Percentiles rank a stretch among this genome's conserved stretches.
These are phyloP conservation scores for Sporisorium scitamineum DNA, from an alignment of 1,284 basidiomycete species.

Conservation along the genomic window DNA sequence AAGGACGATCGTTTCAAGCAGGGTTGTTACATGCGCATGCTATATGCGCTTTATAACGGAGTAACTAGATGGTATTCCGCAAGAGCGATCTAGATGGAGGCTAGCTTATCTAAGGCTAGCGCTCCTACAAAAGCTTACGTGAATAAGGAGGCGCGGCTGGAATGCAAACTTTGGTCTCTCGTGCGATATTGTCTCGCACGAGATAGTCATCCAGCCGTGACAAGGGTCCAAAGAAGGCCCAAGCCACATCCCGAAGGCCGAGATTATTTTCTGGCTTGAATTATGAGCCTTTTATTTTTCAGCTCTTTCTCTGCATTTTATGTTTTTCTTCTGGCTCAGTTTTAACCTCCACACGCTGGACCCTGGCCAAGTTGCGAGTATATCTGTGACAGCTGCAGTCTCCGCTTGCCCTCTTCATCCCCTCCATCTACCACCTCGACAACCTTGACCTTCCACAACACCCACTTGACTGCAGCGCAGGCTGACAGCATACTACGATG, in stretches of 20 bases:
- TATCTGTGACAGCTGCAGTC: not conserved
- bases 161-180: too few species aligned
- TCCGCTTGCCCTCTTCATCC: not conserved
- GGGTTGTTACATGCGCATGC: too few species aligned
- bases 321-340: slow-evolving; percentile 2
- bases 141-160: too few species aligned
- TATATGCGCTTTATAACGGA: too few species aligned
- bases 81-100: too few species aligned
- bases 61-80: too few species aligned
- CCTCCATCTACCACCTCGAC: not conserved
- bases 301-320: not conserved
- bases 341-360: slow-evolving; percentile 13
- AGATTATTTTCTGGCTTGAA: not conserved
- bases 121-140: too few species aligned
- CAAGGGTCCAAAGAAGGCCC: slow-evolving; percentile 13
- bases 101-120: too few species aligned
- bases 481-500: not conserved
- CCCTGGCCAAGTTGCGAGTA: too few species aligned
- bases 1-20: slow-evolving; percentile 1
- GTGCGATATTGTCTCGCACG: too few species aligned
- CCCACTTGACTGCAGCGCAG: not conserved
- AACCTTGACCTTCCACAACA: not conserved
- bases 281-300: not conserved
- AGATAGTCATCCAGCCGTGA: too few species aligned
- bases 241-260: slow-evolving; percentile 15